These are phyloP conservation scores for Mortierella sp. DNA, from an alignment of 371 early-diverging fungal species.

Conservation along the genomic window DNA sequence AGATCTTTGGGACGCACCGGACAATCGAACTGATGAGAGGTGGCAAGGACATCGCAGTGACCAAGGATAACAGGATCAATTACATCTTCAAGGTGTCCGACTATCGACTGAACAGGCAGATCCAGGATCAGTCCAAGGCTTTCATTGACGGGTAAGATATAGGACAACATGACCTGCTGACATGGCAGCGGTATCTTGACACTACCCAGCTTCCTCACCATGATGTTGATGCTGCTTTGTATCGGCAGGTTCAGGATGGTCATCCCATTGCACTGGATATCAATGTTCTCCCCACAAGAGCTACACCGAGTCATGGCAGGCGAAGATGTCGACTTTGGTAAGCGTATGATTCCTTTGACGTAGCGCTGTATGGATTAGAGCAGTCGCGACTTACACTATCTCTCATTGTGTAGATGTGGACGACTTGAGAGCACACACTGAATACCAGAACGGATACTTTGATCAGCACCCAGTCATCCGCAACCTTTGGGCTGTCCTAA, in stretches of 20 bases:
- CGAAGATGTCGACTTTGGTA: constrained; percentile 73
- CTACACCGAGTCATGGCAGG: constrained; percentile 88
- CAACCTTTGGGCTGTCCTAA: constrained; percentile 84
- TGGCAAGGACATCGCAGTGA: constrained; percentile 77
- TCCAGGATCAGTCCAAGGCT: constrained; percentile 83
- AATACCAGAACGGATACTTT: constrained; percentile 86
- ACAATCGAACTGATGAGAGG: constrained; percentile 64
- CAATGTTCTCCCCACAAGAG: constrained; percentile 83
- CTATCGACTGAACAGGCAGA: constrained; percentile 78
- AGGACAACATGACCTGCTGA: too few relatives aligned
- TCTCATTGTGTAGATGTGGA: constrained; percentile 61
- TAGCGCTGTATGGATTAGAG: not conserved
- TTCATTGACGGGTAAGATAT: constrained; percentile 76
- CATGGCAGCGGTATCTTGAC: too few relatives aligned
- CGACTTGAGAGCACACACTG: constrained; percentile 83
- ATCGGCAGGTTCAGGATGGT: constrained; percentile 63
- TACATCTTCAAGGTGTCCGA: constrained; percentile 83
- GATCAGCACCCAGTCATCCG: constrained; percentile 80
- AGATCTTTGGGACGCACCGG: constrained; percentile 61
- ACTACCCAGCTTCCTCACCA: too few relatives aligned
- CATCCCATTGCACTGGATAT: constrained; percentile 71
- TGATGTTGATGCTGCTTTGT: not conserved
- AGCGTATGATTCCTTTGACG: not conserved
- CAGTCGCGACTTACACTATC: too few relatives aligned
- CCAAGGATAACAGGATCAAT: constrained; percentile 83